Conservation (phyloP, 1,284 basidiomycete genomes). For the Chalciporus sp. region DNA sequence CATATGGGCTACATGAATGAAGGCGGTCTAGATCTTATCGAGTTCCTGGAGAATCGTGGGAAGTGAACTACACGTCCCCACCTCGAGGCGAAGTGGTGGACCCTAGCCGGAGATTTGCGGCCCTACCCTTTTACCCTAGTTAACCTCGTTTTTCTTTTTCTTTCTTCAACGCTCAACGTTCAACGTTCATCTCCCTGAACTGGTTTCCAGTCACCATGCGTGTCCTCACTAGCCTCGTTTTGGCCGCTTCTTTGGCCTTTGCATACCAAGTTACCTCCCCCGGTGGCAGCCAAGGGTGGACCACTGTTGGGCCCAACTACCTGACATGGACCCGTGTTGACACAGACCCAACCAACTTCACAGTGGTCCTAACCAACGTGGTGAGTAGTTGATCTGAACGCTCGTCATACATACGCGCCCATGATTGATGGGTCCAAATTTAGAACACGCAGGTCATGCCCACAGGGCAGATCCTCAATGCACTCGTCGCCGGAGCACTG, state of each 20-base stretch:
- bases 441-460: conserved; percentile 36
- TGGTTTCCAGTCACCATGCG: conserved; percentile 44
- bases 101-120: conserved; percentile 11
- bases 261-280: conserved; percentile 68
- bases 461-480: conserved; percentile 47
- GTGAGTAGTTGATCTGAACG: conserved; percentile 37
- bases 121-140: background rate
- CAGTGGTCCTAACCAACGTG: conserved; percentile 66
- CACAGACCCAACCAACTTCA: conserved; percentile 70
- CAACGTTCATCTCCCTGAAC: conserved; percentile 1
- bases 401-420: background rate
- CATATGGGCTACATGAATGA: background rate
- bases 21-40: background rate
- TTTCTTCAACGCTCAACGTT: conserved; percentile 18
- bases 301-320: conserved; percentile 55
- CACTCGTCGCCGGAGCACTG: conserved; percentile 48
- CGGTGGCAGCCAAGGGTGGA: conserved; percentile 54
- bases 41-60: conserved; percentile 18
- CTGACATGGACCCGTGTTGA: conserved; percentile 65
- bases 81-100: background rate
- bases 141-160: conserved; percentile 1
- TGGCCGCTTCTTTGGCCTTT: conserved; percentile 55
- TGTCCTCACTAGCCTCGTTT: conserved; percentile 43
- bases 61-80: conserved; percentile 10
- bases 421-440: conserved; percentile 6